Percentiles rank a stretch among this genome's conserved stretches.
Evolutionary conservation across 306 rosid genomes (phyloP).

Genomic region (Leucaena leucocephala): DNA sequence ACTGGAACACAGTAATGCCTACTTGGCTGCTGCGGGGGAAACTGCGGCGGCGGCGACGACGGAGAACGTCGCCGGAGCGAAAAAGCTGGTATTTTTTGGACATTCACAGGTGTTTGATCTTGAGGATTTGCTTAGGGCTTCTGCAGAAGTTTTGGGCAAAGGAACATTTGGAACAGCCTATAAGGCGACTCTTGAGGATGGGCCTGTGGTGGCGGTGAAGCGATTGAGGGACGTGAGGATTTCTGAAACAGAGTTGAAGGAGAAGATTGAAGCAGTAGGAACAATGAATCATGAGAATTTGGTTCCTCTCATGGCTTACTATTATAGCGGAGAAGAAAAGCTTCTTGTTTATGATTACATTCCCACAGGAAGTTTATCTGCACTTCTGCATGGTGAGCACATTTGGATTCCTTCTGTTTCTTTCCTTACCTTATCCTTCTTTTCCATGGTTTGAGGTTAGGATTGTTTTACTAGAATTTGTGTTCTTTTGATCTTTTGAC

Average conservation of each 20-base stretch:
- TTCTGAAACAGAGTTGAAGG: conserved; percentile 62
- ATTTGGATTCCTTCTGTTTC: background rate
- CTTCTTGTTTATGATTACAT: conserved; percentile 70
- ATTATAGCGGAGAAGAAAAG: conserved; percentile 68
- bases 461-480: conserved; percentile 12
- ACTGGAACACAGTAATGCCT: conserved; percentile 42
- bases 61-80: conserved; percentile 30
- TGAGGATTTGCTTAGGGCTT: conserved; percentile 73
- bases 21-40: conserved; percentile 18
- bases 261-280: conserved; percentile 64
- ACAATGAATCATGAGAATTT: conserved; percentile 63
- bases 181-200: conserved; percentile 67
- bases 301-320: conserved; percentile 75
- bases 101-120: conserved; percentile 56
- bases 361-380: conserved; percentile 74
- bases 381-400: conserved; percentile 68
- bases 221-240: conserved; percentile 68
- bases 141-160: conserved; percentile 75
- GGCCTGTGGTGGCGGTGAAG: conserved; percentile 66
- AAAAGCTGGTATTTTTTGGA: conserved; percentile 64
- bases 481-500: conserved; percentile 2
- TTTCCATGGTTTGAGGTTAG: background rate
- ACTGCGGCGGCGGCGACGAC: conserved; percentile 28
- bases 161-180: conserved; percentile 77
- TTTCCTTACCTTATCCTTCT: background rate